Percentiles rank a stretch among this genome's conserved stretches.
phyloP scores from a whole-genome alignment of 345 rosid genomes.

The Geranium rotundifolium region DNA sequence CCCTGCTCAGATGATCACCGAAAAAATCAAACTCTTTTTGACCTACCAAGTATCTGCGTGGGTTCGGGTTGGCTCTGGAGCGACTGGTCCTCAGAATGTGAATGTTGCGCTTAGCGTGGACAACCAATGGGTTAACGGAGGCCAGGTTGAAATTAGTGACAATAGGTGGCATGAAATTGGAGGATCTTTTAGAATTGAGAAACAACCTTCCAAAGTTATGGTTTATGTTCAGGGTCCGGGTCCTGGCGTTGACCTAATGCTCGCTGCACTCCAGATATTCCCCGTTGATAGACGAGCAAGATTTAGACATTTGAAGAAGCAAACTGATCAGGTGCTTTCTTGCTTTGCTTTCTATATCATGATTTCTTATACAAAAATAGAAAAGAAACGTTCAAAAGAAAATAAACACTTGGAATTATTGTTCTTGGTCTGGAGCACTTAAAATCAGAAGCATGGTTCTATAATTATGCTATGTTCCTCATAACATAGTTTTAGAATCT shows the following conservation, averaged over 20 bases:
- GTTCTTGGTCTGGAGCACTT: no score
- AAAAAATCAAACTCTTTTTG: constrained; percentile 56
- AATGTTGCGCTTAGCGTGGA: constrained; percentile 83
- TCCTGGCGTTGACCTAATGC: constrained; percentile 60
- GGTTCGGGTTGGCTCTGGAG: constrained; percentile 57
- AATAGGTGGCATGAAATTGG: constrained; percentile 76
- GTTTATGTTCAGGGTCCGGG: constrained; percentile 73
- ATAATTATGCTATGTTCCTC: no score
- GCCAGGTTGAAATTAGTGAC: constrained; percentile 66
- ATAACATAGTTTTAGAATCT: no score
- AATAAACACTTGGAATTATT: no score
- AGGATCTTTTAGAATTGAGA: constrained; percentile 78
- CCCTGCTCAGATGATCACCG: constrained; percentile 86
- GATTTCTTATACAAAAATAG: no score
- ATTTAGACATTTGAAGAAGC: constrained; percentile 42
- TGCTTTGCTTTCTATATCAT: no score
- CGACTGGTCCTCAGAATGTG: constrained; percentile 59
- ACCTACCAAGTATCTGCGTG: constrained; percentile 92
- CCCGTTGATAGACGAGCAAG: constrained; percentile 49
- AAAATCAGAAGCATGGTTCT: no score
- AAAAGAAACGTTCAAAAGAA: no score
- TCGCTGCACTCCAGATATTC: constrained; percentile 64
- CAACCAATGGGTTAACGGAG: constrained; percentile 85
- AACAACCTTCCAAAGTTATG: constrained; percentile 56
- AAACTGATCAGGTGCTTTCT: no score